These are phyloP conservation scores for Lenwebbia sp. DNA, from an alignment of 345 rosid species.

Conservation along the genomic window DNA sequence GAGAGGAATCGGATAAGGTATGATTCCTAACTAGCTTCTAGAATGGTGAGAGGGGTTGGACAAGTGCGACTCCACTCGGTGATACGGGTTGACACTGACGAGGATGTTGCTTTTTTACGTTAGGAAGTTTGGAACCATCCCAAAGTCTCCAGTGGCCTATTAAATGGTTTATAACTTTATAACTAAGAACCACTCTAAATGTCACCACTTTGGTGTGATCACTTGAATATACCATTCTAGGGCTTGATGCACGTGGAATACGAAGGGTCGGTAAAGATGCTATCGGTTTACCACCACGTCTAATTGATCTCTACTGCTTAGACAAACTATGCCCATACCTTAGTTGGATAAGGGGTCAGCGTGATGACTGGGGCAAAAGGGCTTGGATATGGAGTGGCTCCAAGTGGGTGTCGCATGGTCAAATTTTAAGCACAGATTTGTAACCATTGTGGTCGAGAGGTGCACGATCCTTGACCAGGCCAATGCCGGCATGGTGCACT, in stretches of 20 bases:
- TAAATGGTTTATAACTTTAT: not conserved
- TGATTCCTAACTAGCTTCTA: not conserved
- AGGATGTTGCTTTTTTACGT: not conserved
- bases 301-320: not conserved
- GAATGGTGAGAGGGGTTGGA: not conserved
- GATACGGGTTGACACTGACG: fast-evolving
- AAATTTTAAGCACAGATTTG: not conserved
- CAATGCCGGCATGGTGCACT: not conserved
- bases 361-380: not conserved
- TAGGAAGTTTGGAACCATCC: not conserved
- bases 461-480: not conserved
- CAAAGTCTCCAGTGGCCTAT: not conserved
- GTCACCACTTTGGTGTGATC: not conserved
- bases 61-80: not conserved
- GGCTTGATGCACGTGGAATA: not conserved
- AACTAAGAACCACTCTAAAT: not conserved
- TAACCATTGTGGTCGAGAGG: not conserved
- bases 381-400: not conserved
- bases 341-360: not conserved
- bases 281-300: too few species aligned
- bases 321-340: not conserved
- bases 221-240: not conserved
- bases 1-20: not conserved
- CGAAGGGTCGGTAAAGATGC: not conserved
- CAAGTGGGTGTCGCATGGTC: too few species aligned